Base-by-base conservation (phyloP, 2,329 filamentous ascomycete species). In the Sporothrix humicola region DNA sequence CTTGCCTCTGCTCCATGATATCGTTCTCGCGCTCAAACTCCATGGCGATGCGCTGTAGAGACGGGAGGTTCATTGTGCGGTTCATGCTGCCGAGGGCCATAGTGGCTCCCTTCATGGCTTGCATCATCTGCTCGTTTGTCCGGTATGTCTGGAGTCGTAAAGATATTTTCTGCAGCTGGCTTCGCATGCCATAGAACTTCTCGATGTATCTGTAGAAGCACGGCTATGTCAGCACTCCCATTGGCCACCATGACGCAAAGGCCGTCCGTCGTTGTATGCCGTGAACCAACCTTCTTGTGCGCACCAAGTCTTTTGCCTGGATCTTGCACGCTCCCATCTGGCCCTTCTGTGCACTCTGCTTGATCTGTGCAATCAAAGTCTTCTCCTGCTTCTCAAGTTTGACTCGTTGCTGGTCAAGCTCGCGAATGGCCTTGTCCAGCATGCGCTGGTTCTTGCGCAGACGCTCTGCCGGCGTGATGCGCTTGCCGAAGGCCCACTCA, bases 91-190 rank as follows among this genome's bases (percentile, higher is more conserved):
- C 94, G 8, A 99, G 86, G 2, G 97, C 91, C 83, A 92, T 91
- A 0, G 96, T 98, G 4, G 96, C 96, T 48, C 96, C 96, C 83
- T 98, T 99, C 96, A 99, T 98, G 9, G 95, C 96, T 83, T 97
- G 94, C 95, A 98, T 98, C 96, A 99, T 99, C 83, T 98, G 95
- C 82, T 99, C 96, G 82, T 99, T 99, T 77, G 95, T 98, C 77
- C 96, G 91, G 77, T 98, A 95, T 69, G 96, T 99, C 93, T 97
- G 79, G 20, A 26, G 95, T 61, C 95, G 90, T 72, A 99, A 84
- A 15, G 94, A 97, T 78, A 99, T 97, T 77, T 97, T 96, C 81
- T 99, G 96, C 77, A 99, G 84, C 82, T 98, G 95, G 77, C 95
- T 98, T 78, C 94, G 91, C 95, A 99, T 98, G 79, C 93, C 92